phyloP scores from a whole-genome alignment of 805 yeast species.

The Sugiyamaella chiloensis region DNA sequence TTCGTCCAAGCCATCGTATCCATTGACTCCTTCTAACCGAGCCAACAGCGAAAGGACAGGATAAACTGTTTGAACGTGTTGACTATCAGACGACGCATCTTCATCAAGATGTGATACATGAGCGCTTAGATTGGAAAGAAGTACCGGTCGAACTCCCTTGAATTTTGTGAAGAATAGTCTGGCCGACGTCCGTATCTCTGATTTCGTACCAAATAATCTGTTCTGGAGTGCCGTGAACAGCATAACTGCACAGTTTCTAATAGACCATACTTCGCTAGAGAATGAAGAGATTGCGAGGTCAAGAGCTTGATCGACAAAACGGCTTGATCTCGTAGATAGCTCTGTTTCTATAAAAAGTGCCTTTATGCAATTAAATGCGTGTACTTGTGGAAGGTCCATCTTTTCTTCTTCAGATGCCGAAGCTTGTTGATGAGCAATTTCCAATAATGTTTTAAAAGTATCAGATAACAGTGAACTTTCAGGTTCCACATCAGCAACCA shows the following conservation, averaged over 20 bases:
- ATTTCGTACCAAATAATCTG: constrained; percentile 66
- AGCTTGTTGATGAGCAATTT: constrained; percentile 53
- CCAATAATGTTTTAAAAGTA: constrained; percentile 52
- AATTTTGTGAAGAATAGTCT: constrained; percentile 69
- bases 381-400: constrained; percentile 84
- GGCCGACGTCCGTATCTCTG: constrained; percentile 40
- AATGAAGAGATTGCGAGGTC: constrained; percentile 61
- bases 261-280: constrained; percentile 71
- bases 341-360: constrained; percentile 70
- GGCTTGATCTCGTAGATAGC: constrained; percentile 51
- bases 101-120: constrained; percentile 23
- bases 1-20: constrained; percentile 48
- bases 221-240: constrained; percentile 80
- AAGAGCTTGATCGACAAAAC: constrained; percentile 56
- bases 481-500: constrained; percentile 47
- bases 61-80: constrained; percentile 58
- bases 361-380: constrained; percentile 83
- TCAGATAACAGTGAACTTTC: constrained; percentile 41
- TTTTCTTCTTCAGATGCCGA: constrained; percentile 47
- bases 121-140: constrained; percentile 37
- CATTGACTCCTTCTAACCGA: constrained; percentile 61
- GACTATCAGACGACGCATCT: constrained; percentile 18
- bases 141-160: constrained; percentile 47
- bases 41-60: constrained; percentile 72
- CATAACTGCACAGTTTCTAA: constrained; percentile 92